Evolutionary conservation across 257 asterid species (phyloP), one percentile per base, ranked within the genome.

Genomic region (Solanum paucissectum): DNA sequence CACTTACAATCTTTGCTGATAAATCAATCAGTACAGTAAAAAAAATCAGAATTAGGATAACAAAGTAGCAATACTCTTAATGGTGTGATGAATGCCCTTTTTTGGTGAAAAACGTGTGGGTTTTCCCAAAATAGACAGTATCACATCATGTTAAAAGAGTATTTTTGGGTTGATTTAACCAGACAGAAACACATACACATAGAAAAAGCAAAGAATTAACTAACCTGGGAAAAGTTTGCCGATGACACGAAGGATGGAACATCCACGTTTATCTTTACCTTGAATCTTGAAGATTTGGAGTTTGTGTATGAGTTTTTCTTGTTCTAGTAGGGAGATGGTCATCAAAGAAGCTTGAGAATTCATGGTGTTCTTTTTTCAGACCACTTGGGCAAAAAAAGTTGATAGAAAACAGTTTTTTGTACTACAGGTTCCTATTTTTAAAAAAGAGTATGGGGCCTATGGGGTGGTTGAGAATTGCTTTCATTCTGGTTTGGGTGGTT

Each of bases 221-320:
- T 90, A 93, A 96, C 99, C 98, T 2, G 96, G 98, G 83, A 95
- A 95, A 95, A 69, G 88, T 72, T 96, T 95, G 8, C 93, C 99
- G 86, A 93, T 86, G 91, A 96, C 66, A 84, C 93, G 93, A 73
- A 96, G 94, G 58, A 96, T 75, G 5, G 95, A 89, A 85, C 90
- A 88, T 79, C 98, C 96, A 9, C 90, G 94, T 85, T 88, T 93
- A 89, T 95, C 98, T 27, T 72, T 89, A 90, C 99, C 99, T 86
- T 94, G 95, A 88, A 96, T 94, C 92, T 91, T 94, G 93, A 95
- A 93, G 83, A 94, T 72, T 49, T 91, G 88, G 20, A 93, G 94
- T 13, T 94, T 93, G 14, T 88, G 89, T 44, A 96, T 92, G 89
- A 93, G 96, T 6, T 87, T 77, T 64, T 88, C 88, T 76, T 93